Evolutionary conservation across 805 yeast genomes (phyloP), one percentile per base, ranked within the genome.

Genomic region (Kuraishia capsulata): DNA sequence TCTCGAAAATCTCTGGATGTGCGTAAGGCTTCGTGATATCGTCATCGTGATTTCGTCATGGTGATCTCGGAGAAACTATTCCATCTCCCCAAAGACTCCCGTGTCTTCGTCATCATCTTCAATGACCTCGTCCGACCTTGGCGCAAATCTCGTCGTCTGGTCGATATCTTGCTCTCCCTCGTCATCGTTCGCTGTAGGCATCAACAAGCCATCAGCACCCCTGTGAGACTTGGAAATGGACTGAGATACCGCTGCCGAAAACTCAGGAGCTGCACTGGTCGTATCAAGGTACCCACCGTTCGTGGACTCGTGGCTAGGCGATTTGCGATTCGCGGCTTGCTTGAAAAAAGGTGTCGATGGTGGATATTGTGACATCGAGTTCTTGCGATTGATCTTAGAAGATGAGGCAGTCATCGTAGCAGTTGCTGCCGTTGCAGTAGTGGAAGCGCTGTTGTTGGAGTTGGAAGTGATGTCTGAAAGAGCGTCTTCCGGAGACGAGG

Each of bases 341-440:
- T 8, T 45, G 36, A 18, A 53, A 33, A 16, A 33, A 25, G 20
- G 24, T 20, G 21, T 25, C 30, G 67, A 55, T 35, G 73, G 74
- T 5, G 76, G 75, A 37, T 64, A 60, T 38, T 64, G 71, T 4
- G 71, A 62, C 8, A 65, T 52, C 4, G 76, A 71, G 41, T 57
- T 57, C 21, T 68, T 61, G 45, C 76, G 52, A 20, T 19, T 14
- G 39, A 13, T 39, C 11, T 21, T 41, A 10, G 23, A 11, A 21
- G 30, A 16, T n/a, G n/a, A n/a, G n/a, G n/a, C n/a, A n/a, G n/a
- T n/a, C n/a, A n/a, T n/a, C n/a, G n/a, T n/a, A n/a, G n/a, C n/a
- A n/a, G n/a, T 30, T n/a, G 39, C 20, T 42, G 38, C 8, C 30
- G 35, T 11, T 42, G 33, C 20, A 28, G 30, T 6, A 38, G 40